Conservation (phyloP, 2,329 filamentous ascomycete genomes). For the Lomentospora prolificans region DNA sequence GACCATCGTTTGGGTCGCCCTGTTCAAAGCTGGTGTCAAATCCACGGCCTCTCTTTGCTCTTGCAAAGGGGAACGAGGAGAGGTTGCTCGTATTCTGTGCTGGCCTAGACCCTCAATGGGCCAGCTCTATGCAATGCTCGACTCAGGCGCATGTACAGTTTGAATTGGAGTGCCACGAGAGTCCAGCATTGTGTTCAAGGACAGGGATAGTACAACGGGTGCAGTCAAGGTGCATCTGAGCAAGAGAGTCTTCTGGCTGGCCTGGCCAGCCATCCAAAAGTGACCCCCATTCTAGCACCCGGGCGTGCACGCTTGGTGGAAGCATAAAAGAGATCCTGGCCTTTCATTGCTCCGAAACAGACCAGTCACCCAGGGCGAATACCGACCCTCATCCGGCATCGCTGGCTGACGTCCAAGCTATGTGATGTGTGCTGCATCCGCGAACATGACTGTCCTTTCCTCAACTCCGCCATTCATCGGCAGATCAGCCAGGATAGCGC, state of each 20-base stretch:
- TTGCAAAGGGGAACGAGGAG: too few relatives aligned
- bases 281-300: not conserved
- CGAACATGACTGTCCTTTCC: not conserved
- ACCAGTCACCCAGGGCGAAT: not conserved
- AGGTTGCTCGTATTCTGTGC: too few relatives aligned
- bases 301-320: not conserved
- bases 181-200: not conserved
- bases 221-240: not conserved
- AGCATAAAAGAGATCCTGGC: not conserved
- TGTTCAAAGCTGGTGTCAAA: too few relatives aligned
- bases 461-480: not conserved
- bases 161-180: too few relatives aligned
- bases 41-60: too few relatives aligned
- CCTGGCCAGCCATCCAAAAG: not conserved
- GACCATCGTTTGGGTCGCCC: too few relatives aligned
- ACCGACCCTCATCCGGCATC: not conserved
- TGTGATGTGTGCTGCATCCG: not conserved
- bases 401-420: not conserved
- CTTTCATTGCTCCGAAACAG: not conserved
- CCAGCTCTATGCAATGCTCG: too few relatives aligned
- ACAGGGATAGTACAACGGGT: constrained; percentile 1
- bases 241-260: not conserved
- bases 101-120: too few relatives aligned
- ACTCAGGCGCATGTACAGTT: too few relatives aligned
- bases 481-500: not conserved